These are phyloP conservation scores for Trypanosoma melophagium DNA, from an alignment of 208 protist species.

Conservation along the genomic window DNA sequence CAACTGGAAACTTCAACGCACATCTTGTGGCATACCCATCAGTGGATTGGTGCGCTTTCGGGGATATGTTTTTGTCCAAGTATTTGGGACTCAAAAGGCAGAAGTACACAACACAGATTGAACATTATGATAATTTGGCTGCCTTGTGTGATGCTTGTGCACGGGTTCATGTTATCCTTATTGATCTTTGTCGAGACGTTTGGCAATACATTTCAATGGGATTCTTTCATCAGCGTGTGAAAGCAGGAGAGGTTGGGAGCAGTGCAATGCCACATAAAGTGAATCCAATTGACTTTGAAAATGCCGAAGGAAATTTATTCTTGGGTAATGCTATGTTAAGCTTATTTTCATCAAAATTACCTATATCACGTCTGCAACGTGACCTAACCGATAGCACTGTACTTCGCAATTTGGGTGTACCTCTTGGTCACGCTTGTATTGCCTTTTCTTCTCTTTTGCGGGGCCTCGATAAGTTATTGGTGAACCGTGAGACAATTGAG, in stretches of 20 bases:
- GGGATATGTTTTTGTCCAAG: conserved; percentile 74
- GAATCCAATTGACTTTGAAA: conserved; percentile 98
- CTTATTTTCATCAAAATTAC: conserved; percentile 93
- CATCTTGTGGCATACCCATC: conserved; percentile 88
- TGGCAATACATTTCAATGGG: conserved; percentile 95
- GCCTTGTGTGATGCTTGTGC: conserved; percentile 89
- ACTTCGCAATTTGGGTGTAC: conserved; percentile 92
- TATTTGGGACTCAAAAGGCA: conserved; percentile 80
- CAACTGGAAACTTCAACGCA: conserved; percentile 94
- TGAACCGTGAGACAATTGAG: conserved; percentile 73
- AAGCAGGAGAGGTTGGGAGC: conserved; percentile 92
- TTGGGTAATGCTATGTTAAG: conserved; percentile 93
- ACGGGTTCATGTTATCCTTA: conserved; percentile 92
- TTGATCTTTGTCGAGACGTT: conserved; percentile 92
- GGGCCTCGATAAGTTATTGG: conserved; percentile 88
- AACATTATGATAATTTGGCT: conserved; percentile 94
- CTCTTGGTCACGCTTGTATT: conserved; percentile 89
- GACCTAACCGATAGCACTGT: conserved; percentile 96
- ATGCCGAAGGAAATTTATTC: conserved; percentile 95
- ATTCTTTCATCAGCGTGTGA: conserved; percentile 93
- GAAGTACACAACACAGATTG: conserved; percentile 94
- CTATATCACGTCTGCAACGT: conserved; percentile 94
- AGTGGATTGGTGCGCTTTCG: conserved; percentile 87
- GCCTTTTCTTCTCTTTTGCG: conserved; percentile 82
- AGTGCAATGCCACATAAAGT: conserved; percentile 98